Conservation (phyloP, 202 grass and related monocot genomes). For the Eragrostis tef region DNA sequence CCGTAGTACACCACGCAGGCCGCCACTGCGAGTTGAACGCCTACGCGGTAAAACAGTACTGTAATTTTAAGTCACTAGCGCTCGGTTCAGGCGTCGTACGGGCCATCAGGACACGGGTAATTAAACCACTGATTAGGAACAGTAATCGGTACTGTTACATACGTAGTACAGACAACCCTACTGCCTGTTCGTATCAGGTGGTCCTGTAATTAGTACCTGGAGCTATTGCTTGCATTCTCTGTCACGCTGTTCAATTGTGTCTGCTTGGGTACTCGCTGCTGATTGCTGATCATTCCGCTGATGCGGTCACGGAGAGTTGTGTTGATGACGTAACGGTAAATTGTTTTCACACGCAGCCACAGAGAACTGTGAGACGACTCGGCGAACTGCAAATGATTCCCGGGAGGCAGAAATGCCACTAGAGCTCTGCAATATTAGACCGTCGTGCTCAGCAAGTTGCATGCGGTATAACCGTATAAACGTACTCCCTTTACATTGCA, state of each 20-base stretch:
- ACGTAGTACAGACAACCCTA: background rate
- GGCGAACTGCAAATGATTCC: background rate
- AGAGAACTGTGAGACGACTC: background rate
- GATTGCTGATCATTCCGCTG: background rate
- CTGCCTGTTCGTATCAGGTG: background rate
- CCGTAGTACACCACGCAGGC: slow-evolving; percentile 17
- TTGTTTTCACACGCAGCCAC: background rate
- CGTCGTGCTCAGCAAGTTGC: background rate
- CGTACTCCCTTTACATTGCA: too few species aligned
- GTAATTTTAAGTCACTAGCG: background rate
- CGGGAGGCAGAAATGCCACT: background rate
- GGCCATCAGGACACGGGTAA: background rate
- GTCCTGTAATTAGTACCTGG: background rate
- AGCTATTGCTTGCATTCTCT: background rate
- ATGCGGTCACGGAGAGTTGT: background rate
- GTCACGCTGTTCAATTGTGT: background rate
- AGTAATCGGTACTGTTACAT: background rate
- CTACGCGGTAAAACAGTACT: slow-evolving; percentile 30
- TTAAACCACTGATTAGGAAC: background rate
- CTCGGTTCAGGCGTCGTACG: background rate
- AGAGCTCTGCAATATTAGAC: background rate
- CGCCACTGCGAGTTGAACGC: background rate
- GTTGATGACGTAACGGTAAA: background rate
- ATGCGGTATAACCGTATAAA: too few species aligned
- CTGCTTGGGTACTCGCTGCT: background rate